Evolutionary conservation across 768 basidiomycete genomes (phyloP).

Genomic region (Tricholoma flavovirens): DNA sequence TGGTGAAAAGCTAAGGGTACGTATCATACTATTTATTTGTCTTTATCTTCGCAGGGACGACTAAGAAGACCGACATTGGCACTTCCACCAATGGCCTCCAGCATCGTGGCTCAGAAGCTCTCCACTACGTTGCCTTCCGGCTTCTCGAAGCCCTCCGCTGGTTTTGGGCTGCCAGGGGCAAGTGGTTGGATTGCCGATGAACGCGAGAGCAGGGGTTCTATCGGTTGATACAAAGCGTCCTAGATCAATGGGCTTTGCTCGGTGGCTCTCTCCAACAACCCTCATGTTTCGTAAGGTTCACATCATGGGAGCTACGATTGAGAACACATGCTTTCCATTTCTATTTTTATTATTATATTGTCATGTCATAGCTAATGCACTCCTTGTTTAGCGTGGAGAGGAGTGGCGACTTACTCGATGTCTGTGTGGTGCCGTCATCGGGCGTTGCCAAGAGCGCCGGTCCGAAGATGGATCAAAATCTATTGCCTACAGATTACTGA

Average conservation of each 20-base stretch:
- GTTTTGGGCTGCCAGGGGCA: slow-evolving; percentile 36
- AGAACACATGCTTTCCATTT: slow-evolving; percentile 53
- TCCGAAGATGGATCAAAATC: slow-evolving; percentile 22
- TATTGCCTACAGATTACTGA: slow-evolving; percentile 66
- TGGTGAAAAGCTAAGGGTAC: slow-evolving; percentile 46
- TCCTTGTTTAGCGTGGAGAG: slow-evolving; percentile 41
- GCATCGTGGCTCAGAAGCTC: slow-evolving; percentile 18
- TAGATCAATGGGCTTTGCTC: slow-evolving; percentile 43
- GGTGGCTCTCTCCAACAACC: slow-evolving; percentile 80
- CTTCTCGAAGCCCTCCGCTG: slow-evolving; percentile 50
- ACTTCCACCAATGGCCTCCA: slow-evolving; percentile 55
- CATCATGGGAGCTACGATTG: slow-evolving; percentile 86
- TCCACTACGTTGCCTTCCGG: slow-evolving; percentile 6
- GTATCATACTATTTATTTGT: slow-evolving; percentile 24
- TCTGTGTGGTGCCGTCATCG: slow-evolving; percentile 78
- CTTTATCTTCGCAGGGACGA: slow-evolving; percentile 45
- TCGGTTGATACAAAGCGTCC: slow-evolving; percentile 97
- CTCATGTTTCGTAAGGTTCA: slow-evolving; percentile 61
- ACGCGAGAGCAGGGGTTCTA: slow-evolving; percentile 27
- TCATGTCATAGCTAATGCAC: slow-evolving; percentile 7
- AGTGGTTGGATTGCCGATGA: slow-evolving; percentile 18
- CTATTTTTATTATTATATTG: slow-evolving; percentile 9
- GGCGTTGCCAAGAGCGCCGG: slow-evolving; percentile 56
- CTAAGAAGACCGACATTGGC: slow-evolving; percentile 91
- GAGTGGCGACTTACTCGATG: slow-evolving; percentile 67